These are phyloP conservation scores for Lachnellula cervina DNA, from an alignment of 2,329 filamentous ascomycete genomes.

Conservation along the genomic window DNA sequence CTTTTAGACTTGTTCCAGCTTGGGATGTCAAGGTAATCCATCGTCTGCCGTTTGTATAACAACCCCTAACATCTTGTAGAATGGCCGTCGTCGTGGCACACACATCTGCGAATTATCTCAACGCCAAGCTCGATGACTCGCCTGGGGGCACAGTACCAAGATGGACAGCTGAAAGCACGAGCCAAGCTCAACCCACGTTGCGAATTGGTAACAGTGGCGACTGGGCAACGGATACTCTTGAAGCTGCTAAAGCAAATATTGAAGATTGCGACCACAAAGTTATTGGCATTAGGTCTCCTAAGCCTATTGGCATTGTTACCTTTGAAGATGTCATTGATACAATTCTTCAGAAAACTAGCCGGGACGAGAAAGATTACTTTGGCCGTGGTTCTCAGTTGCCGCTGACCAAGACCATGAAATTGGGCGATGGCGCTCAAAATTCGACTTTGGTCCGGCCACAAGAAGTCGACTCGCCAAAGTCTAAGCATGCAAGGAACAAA, in stretches of 20 bases:
- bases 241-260: slow-evolving; percentile 6
- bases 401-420: slow-evolving; percentile 18
- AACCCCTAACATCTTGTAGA: slow-evolving; percentile 5
- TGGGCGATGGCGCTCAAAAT: slow-evolving; percentile 9
- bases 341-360: slow-evolving; percentile 23
- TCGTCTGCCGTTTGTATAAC: neutral
- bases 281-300: slow-evolving; percentile 16
- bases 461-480: neutral
- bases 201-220: neutral
- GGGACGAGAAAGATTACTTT: slow-evolving; percentile 25
- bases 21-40: slow-evolving; percentile 24
- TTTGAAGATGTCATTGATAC: slow-evolving; percentile 27
- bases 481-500: neutral
- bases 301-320: slow-evolving; percentile 27
- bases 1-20: slow-evolving; percentile 27
- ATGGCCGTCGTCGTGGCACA: slow-evolving; percentile 22
- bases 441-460: neutral
- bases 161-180: slow-evolving; percentile 14
- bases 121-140: neutral
- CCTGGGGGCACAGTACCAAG: neutral
- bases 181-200: neutral
- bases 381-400: slow-evolving; percentile 11
- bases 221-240: slow-evolving; percentile 18
- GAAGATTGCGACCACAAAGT: slow-evolving; percentile 5
- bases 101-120: neutral